A percentile compares a stretch with the other conserved stretches of the same genome.
These are phyloP conservation scores for Paradendryphiella salina DNA, from an alignment of 2,329 filamentous ascomycete species.

Conservation along the genomic window DNA sequence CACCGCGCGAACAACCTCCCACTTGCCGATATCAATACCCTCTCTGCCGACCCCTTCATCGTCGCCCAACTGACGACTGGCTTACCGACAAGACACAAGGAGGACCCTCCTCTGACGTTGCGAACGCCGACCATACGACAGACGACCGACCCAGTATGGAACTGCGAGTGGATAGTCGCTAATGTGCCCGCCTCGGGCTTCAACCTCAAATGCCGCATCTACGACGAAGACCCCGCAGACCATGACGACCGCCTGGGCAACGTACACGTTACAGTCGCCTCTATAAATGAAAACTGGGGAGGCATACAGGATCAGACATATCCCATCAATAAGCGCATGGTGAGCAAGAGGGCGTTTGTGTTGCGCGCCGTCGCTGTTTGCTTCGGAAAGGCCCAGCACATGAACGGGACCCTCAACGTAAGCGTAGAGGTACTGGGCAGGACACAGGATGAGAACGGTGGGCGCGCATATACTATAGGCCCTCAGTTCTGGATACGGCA, in stretches of 20 bases:
- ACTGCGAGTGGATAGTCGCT: slow-evolving; percentile 83
- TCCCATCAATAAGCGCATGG: slow-evolving; percentile 78
- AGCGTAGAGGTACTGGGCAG: slow-evolving; percentile 78
- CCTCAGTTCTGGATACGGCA: slow-evolving; percentile 79
- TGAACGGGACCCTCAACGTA: slow-evolving; percentile 71
- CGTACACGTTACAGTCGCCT: slow-evolving; percentile 68
- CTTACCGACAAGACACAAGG: slow-evolving; percentile 77
- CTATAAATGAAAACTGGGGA: slow-evolving; percentile 66
- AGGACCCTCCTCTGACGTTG: slow-evolving; percentile 74
- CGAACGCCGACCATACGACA: slow-evolving; percentile 76
- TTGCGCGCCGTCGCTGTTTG: slow-evolving; percentile 69
- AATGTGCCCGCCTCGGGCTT: slow-evolving; percentile 83
- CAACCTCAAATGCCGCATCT: slow-evolving; percentile 79
- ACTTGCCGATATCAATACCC: slow-evolving; percentile 74
- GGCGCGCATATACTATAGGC: slow-evolving; percentile 77
- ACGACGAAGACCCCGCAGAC: slow-evolving; percentile 87
- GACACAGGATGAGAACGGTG: slow-evolving; percentile 66
- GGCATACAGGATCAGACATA: slow-evolving; percentile 68
- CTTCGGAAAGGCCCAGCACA: slow-evolving; percentile 63
- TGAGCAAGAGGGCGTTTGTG: slow-evolving; percentile 83
- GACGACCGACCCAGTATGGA: slow-evolving; percentile 76
- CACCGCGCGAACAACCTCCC: slow-evolving; percentile 80
- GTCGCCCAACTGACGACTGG: slow-evolving; percentile 72
- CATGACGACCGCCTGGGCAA: slow-evolving; percentile 87
- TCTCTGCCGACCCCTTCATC: slow-evolving; percentile 83